Conservation (phyloP, 306 rosid species). For the Fragaria vesca region DNA sequence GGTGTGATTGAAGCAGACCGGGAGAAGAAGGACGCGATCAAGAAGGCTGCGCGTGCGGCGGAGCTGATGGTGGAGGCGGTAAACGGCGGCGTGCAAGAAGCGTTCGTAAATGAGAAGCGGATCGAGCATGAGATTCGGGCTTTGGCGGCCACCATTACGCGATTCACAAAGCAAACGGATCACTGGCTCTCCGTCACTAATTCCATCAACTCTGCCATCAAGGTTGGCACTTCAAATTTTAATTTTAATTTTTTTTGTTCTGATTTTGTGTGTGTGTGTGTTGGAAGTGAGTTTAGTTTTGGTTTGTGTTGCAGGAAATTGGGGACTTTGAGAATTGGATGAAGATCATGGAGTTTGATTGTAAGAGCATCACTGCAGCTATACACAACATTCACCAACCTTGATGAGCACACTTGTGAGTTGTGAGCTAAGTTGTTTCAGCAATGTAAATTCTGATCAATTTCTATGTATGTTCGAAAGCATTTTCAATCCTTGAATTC, state of each 20-base stretch:
- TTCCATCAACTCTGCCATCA: conserved; percentile 70
- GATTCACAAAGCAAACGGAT: conserved; percentile 81
- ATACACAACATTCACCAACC: conserved; percentile 19
- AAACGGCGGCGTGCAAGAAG: conserved; percentile 71
- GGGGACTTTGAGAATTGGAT: conserved; percentile 43
- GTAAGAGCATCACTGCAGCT: conserved; percentile 23
- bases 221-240: conserved; percentile 36
- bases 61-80: conserved; percentile 80
- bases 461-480: neutral
- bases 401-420: conserved; percentile 5
- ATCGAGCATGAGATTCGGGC: conserved; percentile 80
- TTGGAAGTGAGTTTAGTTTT: neutral
- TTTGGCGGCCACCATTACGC: conserved; percentile 48
- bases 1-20: conserved; percentile 40
- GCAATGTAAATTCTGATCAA: conserved; percentile 1
- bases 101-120: conserved; percentile 70
- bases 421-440: neutral
- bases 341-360: conserved; percentile 25
- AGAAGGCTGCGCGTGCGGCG: conserved; percentile 54
- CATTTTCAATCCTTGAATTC: neutral
- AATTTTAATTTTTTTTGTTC: neutral
- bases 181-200: conserved; percentile 83
- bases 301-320: conserved; percentile 43
- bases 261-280: too few species aligned
- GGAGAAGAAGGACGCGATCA: conserved; percentile 72